phyloP scores from a whole-genome alignment of 177 flowering plant species.

The Vitis hybrid region DNA sequence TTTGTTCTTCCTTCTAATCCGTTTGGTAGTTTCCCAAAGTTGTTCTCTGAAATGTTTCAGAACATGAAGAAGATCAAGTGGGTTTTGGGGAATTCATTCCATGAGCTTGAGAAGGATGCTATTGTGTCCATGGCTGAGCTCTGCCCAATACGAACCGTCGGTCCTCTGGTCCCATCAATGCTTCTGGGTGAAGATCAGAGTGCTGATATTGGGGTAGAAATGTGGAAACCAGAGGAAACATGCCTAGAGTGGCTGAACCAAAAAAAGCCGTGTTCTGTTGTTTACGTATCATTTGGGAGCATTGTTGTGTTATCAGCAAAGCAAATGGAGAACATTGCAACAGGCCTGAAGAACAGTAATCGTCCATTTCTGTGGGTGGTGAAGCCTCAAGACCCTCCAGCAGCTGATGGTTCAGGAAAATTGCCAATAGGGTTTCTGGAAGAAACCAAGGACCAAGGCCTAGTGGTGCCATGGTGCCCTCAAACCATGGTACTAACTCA shows the following conservation, averaged over 20 bases:
- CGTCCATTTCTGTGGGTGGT: conserved; percentile 51
- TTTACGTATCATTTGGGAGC: conserved; percentile 62
- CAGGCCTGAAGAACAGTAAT: conserved; percentile 19
- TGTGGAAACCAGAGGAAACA: conserved; percentile 33
- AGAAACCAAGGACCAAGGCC: conserved; percentile 26
- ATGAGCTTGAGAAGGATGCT: conserved; percentile 42
- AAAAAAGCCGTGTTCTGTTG: conserved; percentile 29
- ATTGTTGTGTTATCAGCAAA: conserved; percentile 15
- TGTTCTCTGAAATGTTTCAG: conserved; percentile 16
- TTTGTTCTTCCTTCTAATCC: conserved; percentile 40
- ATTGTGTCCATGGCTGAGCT: conserved; percentile 23
- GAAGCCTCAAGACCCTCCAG: conserved; percentile 15
- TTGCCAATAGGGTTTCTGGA: conserved; percentile 26
- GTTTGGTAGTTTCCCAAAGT: conserved; percentile 11
- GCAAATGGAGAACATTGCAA: conserved; percentile 37
- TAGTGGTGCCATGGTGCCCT: conserved; percentile 41
- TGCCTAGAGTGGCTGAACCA: conserved; percentile 49
- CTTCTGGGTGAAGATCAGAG: conserved; percentile 23
- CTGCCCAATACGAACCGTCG: conserved; percentile 25
- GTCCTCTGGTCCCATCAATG: conserved; percentile 40
- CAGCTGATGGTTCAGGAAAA: conserved; percentile 6
- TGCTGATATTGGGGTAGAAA: conserved; percentile 10
- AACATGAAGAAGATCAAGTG: conserved; percentile 32
- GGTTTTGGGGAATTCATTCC: conserved; percentile 43
- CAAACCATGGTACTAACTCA: conserved; percentile 36